Conservation (phyloP, 2,329 filamentous ascomycete species). For the Graphium sp. region DNA sequence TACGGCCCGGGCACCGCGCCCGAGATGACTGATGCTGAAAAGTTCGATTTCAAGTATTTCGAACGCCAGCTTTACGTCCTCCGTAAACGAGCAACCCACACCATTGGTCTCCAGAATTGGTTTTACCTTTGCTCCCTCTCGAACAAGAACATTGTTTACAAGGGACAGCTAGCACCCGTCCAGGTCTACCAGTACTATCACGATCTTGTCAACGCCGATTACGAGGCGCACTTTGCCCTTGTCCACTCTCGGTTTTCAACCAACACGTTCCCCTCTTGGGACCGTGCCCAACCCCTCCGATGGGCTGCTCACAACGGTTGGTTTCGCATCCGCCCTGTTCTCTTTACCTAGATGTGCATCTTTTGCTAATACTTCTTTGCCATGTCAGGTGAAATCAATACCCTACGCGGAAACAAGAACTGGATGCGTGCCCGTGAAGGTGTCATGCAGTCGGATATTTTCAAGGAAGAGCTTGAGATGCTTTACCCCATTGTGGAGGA, state of each 20-base stretch:
- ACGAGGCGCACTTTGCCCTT: conserved; percentile 90
- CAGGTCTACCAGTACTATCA: conserved; percentile 98
- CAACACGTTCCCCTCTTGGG: conserved; percentile 97
- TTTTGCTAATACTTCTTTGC: conserved; percentile 8
- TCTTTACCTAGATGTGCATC: neutral
- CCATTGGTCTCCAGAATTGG: conserved; percentile 93
- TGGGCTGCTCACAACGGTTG: conserved; percentile 94
- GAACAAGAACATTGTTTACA: conserved; percentile 99
- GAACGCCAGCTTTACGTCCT: conserved; percentile 89
- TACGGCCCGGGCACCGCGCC: conserved; percentile 73
- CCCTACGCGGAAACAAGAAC: conserved; percentile 93
- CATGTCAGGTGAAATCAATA: conserved; percentile 85
- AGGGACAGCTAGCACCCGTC: conserved; percentile 83
- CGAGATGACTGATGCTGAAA: conserved; percentile 57
- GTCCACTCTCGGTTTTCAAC: conserved; percentile 97
- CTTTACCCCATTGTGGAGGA: conserved; percentile 94
- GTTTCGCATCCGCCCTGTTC: conserved; percentile 9
- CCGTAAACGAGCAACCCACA: conserved; percentile 86
- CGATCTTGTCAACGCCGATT: conserved; percentile 91
- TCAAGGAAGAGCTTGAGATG: conserved; percentile 77
- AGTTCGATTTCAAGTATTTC: conserved; percentile 73
- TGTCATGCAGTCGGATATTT: conserved; percentile 81
- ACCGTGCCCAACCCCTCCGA: conserved; percentile 85
- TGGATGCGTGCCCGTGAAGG: conserved; percentile 98
- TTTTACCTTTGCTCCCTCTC: conserved; percentile 94